Conservation (phyloP, 345 rosid species). For the Eucalyptus viminalis region DNA sequence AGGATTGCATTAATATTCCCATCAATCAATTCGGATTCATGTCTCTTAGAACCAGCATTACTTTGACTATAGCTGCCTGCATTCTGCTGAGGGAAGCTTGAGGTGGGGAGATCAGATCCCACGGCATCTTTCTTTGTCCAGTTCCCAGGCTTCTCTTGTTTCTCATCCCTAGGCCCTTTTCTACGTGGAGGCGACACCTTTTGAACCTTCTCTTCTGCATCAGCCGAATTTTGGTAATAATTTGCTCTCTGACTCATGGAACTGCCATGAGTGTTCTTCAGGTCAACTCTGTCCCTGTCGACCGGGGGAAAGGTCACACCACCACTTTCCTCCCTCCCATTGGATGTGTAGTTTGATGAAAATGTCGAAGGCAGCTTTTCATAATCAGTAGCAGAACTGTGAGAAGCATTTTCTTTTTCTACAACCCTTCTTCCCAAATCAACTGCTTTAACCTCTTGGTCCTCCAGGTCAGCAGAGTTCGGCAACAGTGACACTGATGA, state of each 20-base stretch:
- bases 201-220: slow-evolving; percentile 66
- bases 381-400: slow-evolving; percentile 22
- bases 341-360: slow-evolving; percentile 25
- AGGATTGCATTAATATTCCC: slow-evolving; percentile 75
- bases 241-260: slow-evolving; percentile 34
- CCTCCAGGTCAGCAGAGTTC: slow-evolving; percentile 33
- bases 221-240: slow-evolving; percentile 36
- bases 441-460: slow-evolving; percentile 33
- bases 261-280: slow-evolving; percentile 28
- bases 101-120: slow-evolving; percentile 30
- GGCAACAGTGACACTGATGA: slow-evolving; percentile 31
- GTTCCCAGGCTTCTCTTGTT: slow-evolving; percentile 44
- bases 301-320: slow-evolving; percentile 28
- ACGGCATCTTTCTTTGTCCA: slow-evolving; percentile 38
- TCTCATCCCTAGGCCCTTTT: slow-evolving; percentile 71
- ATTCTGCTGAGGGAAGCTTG: slow-evolving; percentile 28
- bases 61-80: slow-evolving; percentile 20
- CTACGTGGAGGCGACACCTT: slow-evolving; percentile 79
- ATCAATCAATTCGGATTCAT: slow-evolving; percentile 47
- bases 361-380: slow-evolving; percentile 36
- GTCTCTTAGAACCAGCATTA: slow-evolving; percentile 26
- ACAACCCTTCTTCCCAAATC: slow-evolving; percentile 48
- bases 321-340: slow-evolving; percentile 46
- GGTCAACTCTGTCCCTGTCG: slow-evolving; percentile 53
- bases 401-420: slow-evolving; percentile 48